These are phyloP conservation scores for Viola odorata DNA, from an alignment of 345 rosid species.

Conservation along the genomic window DNA sequence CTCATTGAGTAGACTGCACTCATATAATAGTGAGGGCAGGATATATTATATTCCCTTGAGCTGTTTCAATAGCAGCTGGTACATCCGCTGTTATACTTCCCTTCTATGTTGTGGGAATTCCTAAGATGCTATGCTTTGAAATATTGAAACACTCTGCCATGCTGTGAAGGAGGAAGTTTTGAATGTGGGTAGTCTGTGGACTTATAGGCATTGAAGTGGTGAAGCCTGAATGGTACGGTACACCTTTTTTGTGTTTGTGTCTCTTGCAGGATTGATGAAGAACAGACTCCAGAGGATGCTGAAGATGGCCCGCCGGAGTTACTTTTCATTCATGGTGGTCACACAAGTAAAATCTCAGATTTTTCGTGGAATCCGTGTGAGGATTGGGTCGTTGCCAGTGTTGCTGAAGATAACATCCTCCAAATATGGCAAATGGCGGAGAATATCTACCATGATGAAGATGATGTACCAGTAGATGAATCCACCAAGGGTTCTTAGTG, in stretches of 20 bases:
- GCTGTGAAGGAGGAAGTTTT: background rate
- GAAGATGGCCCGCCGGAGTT: constrained; percentile 99
- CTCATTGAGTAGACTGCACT: background rate
- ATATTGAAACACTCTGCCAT: background rate
- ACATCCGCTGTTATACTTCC: too few species aligned
- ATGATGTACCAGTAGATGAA: constrained; percentile 82
- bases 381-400: constrained; percentile 96
- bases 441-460: constrained; percentile 96
- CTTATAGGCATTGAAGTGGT: background rate
- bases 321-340: constrained; percentile 98
- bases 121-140: too few species aligned
- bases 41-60: too few species aligned
- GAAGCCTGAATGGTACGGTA: too few species aligned
- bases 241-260: constrained; percentile 1
- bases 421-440: constrained; percentile 99
- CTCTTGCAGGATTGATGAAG: constrained; percentile 29
- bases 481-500: constrained; percentile 45
- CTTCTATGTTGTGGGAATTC: too few species aligned
- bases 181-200: background rate
- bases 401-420: constrained; percentile 97
- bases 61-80: too few species aligned
- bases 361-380: constrained; percentile 99
- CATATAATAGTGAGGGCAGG: background rate
- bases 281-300: constrained; percentile 53
- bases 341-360: constrained; percentile 96